Base-by-base conservation (phyloP, 345 rosid species). In the Pistacia atlantica region DNA sequence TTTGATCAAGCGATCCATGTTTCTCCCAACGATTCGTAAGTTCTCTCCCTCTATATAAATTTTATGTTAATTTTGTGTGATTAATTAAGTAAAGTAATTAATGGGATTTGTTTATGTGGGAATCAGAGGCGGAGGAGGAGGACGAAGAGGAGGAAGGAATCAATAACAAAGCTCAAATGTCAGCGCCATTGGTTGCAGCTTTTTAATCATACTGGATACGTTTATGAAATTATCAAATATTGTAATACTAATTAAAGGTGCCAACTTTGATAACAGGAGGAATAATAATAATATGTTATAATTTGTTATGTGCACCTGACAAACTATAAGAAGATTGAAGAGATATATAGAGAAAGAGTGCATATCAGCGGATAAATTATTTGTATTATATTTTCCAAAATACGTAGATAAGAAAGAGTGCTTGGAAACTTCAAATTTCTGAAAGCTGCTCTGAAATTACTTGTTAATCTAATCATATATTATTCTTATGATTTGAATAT, bases 31-130 rank as follows among this genome's bases (percentile, higher is more conserved):
- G 97, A 95, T 79, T 84, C 95, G 98, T 93, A 80, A 10, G 7
- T 38, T 13, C 35, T 20, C 22, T 35, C 1, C 17, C 0, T 11
- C 1, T 42, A 5, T 7, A 7, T 8, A 42, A 42, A 42, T 5
- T 42, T 42, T 5, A 42, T 42, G 25, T 1, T 25, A 25, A 25
- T 25, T 25, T 25, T 25, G 25, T 25, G 8, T 42, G 46, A 42
- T 42, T 42, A 42, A 8, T 42, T 7, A 5, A 7, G 8, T 5
- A 5, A 42, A 42, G 6, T 25, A 42, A 42, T 7, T 42, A 42
- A 42, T 42, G 8, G 8, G 25, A 16, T n/a, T n/a, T n/a, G n/a
- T 95, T 95, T 80, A 86, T 95, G 97, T 95, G 98, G 98, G 97
- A 91, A 65, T 81, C 91, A 10, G 97, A 85, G 25, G 25, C 0